Evolutionary conservation across 768 basidiomycete species (phyloP), one percentile per base, ranked within the genome.

Genomic region (Tremella yokohamensis): DNA sequence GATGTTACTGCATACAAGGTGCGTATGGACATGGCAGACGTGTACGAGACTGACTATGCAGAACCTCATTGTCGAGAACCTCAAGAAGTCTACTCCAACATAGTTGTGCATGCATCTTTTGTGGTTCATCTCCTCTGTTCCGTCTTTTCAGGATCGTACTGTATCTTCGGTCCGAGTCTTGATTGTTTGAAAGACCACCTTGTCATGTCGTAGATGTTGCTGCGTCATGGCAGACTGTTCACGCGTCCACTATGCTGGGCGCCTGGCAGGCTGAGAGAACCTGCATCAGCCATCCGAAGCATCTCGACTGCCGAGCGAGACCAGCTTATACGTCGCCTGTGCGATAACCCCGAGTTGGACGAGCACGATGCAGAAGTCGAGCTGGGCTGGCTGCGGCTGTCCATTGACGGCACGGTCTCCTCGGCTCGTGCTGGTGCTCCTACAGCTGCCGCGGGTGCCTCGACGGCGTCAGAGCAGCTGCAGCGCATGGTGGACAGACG

Each of bases 1-100:
- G 92, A 96, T 68, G 92, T 96, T 0, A 84, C 89, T 68, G 84
- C 83, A 11, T 96, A 96, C 82, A 96, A 94, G 87, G 57, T 58
- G 50, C 13, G 57, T 58, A 40, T 13, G 6, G 53, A 34, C 4
- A 8, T 15, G n/a, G 8, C 42, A 16, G 8, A 8, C 15, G 4
- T n/a, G 20, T 15, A 8, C 15, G 18, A 52, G 18, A 29, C 26
- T 44, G 50, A 59, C 29, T 54, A 29, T 29, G 7, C 26, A 50
- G 19, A n/a, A 22, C 15, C 49, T 50, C 49, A 50, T 50, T n/a
- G 42, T 45, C 42, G 42, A 45, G 8, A 45, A 45, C 22, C 42
- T 45, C 42, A n/a, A 22, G n/a, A 45, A 45, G 15, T n/a, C n/a
- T 22, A 45, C n/a, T 4, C 42, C 42, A 15, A 45, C 42, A 15